Evolutionary conservation across 1,139 yeast genomes (phyloP).

Genomic region (Geotrichum bryndzae): DNA sequence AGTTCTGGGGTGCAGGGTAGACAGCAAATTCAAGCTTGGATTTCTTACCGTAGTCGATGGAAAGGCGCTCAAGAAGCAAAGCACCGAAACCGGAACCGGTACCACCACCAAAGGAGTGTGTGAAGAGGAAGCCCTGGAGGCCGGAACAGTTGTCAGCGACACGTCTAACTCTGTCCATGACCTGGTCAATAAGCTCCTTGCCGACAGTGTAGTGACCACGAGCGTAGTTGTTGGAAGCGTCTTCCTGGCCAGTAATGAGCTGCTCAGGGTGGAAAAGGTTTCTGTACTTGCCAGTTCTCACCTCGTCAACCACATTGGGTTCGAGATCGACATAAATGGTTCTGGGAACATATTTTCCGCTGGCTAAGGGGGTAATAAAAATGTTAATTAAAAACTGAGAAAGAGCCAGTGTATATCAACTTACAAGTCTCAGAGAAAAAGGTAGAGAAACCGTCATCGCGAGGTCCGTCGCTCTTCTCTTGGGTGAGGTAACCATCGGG

Average conservation of each 20-base stretch:
- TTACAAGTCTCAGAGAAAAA: conserved; percentile 85
- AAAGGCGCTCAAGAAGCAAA: conserved; percentile 82
- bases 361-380: conserved; percentile 18
- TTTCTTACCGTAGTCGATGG: conserved; percentile 91
- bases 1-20: conserved; percentile 95
- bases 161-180: conserved; percentile 91
- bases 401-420: too few species aligned
- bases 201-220: conserved; percentile 99
- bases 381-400: too few species aligned
- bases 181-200: conserved; percentile 88
- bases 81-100: conserved; percentile 99
- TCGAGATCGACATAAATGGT: conserved; percentile 95
- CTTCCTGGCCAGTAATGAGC: conserved; percentile 94
- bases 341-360: conserved; percentile 96
- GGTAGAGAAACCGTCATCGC: conserved; percentile 93
- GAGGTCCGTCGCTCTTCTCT: conserved; percentile 57
- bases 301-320: conserved; percentile 96
- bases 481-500: conserved; percentile 43
- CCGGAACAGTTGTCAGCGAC: conserved; percentile 98
- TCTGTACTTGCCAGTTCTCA: conserved; percentile 86
- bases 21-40: conserved; percentile 96
- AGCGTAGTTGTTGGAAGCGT: conserved; percentile 98
- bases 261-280: conserved; percentile 97
- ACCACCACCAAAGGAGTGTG: conserved; percentile 98
- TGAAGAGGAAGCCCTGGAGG: conserved; percentile 92